phyloP scores from a whole-genome alignment of 495 filamentous ascomycete species.

The Hypomontagnella submonticulosa region DNA sequence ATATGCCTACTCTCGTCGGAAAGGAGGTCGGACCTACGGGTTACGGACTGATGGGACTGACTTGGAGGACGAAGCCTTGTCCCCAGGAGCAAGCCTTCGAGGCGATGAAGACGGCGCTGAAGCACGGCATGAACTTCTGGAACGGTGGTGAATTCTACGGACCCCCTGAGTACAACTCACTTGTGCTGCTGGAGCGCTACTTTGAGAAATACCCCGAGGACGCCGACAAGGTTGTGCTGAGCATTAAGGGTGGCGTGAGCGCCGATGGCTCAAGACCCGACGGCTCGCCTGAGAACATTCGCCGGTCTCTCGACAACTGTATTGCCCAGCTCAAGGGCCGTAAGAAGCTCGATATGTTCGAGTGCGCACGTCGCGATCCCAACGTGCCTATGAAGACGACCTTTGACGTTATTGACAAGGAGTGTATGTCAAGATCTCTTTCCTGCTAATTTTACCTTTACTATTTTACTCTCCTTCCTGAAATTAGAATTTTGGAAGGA shows the following conservation, averaged over 20 bases:
- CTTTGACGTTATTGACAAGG: constrained; percentile 64
- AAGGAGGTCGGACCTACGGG: constrained; percentile 66
- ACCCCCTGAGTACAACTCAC: constrained; percentile 71
- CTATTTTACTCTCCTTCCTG: not conserved
- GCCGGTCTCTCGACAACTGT: constrained; percentile 73
- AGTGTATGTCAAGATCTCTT: constrained; percentile 43
- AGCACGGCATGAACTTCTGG: constrained; percentile 77
- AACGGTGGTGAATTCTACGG: constrained; percentile 88
- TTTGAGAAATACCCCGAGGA: constrained; percentile 76
- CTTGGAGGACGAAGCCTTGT: constrained; percentile 71
- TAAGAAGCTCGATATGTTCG: constrained; percentile 86
- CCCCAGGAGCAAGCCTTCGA: constrained; percentile 72
- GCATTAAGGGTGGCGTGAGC: constrained; percentile 70
- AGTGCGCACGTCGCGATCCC: constrained; percentile 77
- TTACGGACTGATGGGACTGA: constrained; percentile 75
- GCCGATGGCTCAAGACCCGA: constrained; percentile 56
- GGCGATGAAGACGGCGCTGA: constrained; percentile 72
- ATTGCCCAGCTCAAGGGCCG: constrained; percentile 72
- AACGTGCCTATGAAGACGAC: constrained; percentile 62
- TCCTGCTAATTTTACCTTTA: not conserved
- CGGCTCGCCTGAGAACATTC: constrained; percentile 70
- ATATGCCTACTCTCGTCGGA: constrained; percentile 62
- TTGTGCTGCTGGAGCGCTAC: constrained; percentile 72
- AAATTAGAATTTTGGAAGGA: too few relatives aligned
- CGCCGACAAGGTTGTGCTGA: constrained; percentile 70